Conservation (phyloP, 768 basidiomycete species). For the Boletus tylopilopsis region DNA sequence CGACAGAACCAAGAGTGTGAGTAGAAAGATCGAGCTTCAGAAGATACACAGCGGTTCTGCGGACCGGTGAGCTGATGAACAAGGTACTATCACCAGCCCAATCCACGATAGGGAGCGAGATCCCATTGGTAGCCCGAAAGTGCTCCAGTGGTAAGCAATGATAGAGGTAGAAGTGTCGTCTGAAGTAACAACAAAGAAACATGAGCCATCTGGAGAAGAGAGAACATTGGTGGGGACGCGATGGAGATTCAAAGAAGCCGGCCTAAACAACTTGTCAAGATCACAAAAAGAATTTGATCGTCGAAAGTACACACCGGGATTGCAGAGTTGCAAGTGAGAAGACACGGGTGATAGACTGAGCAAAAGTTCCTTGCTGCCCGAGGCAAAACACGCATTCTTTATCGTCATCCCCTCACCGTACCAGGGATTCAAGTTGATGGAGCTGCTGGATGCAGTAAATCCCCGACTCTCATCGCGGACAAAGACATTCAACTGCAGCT, state of each 20-base stretch:
- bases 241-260: constrained; percentile 42
- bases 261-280: constrained; percentile 29
- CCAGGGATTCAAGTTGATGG: constrained; percentile 45
- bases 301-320: constrained; percentile 40
- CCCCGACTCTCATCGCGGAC: constrained; percentile 45
- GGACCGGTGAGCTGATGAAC: constrained; percentile 44
- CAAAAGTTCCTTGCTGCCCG: constrained; percentile 50
- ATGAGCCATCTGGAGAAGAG: constrained; percentile 55
- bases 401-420: constrained; percentile 37
- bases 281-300: neutral
- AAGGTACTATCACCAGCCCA: constrained; percentile 23
- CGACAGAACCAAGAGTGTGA: constrained; percentile 39
- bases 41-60: constrained; percentile 40
- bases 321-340: constrained; percentile 53
- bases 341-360: constrained; percentile 39
- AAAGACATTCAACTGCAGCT: constrained; percentile 44
- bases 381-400: constrained; percentile 40
- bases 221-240: constrained; percentile 32
- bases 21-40: constrained; percentile 36
- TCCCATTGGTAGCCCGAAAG: constrained; percentile 51
- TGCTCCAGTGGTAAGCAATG: constrained; percentile 51
- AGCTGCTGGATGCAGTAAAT: constrained; percentile 40
- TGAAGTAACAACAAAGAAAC: constrained; percentile 37
- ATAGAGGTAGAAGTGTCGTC: constrained; percentile 20
- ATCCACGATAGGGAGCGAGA: constrained; percentile 32